Evolutionary conservation across 805 yeast genomes (phyloP), one percentile per base, ranked within the genome.

Genomic region (Starmerella powellii): DNA sequence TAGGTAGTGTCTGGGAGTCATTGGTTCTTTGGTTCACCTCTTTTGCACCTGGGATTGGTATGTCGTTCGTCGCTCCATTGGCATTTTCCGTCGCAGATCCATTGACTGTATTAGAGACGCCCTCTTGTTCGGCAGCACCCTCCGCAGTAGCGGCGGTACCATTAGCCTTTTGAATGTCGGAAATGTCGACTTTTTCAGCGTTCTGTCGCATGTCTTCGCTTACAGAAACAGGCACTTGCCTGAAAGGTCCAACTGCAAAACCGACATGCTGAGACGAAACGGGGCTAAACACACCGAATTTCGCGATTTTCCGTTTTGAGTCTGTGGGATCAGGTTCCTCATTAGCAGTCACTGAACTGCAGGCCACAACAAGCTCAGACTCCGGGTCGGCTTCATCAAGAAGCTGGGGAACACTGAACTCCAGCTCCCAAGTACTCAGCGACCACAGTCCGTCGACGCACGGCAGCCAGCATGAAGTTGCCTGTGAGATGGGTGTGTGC

Each of bases 381-480:
- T 48, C 45, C 4, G 42, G 34, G 27, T 48, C 48, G 12, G 48
- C 48, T 12, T 29, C 44, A 15, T 43, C 49, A 8, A 87, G 68
- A 0, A 88, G 78, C 53, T 83, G 72, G 0, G 96, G 95, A 2
- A 85, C 76, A 47, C 78, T 74, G n/a, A 91, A 66, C 56, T 84
- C 94, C 8, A 91, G 58, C 48, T 86, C 86, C 97, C 97, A 91
- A 1, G 95, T 80, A 33, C 82, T 80, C 47, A 84, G 73, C 53
- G 86, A 95, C 73, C 87, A 80, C 26, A 86, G 60, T 34, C 80
- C 82, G 50, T 91, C 96, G 5, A 91, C 71, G 57, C 98, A 91
- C 0, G 99, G 99, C 37, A 91, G 81, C 99, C 99, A 91, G n/a
- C 86, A 80, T 2, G 95, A 83, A 0, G 97, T 82, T 13, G 91